Evolutionary conservation across 1,139 yeast genomes (phyloP).

Genomic region (Yamadazyma membranifaciens): DNA sequence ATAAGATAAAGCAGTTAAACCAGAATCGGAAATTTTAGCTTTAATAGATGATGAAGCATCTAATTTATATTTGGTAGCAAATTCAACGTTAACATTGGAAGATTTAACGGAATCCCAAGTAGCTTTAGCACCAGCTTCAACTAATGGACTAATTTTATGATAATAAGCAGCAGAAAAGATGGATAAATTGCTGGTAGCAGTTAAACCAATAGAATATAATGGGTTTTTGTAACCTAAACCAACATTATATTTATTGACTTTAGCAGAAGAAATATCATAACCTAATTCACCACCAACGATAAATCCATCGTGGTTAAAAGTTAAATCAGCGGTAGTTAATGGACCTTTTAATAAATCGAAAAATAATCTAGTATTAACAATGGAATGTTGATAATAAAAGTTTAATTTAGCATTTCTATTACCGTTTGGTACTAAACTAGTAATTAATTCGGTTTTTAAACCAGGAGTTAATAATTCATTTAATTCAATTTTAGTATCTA

Average conservation of each 20-base stretch:
- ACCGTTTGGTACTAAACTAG: conserved; percentile 85
- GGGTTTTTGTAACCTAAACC: conserved; percentile 93
- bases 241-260: conserved; percentile 90
- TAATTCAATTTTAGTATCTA: conserved; percentile 92
- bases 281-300: conserved; percentile 97
- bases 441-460: conserved; percentile 87
- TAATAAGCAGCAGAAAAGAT: conserved; percentile 94
- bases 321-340: conserved; percentile 89
- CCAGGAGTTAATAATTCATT: conserved; percentile 94
- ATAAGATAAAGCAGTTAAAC: conserved; percentile 92
- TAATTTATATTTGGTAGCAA: conserved; percentile 91
- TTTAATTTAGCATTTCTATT: conserved; percentile 89
- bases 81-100: conserved; percentile 76
- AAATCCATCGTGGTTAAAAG: conserved; percentile 95
- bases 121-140: conserved; percentile 98
- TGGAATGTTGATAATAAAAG: conserved; percentile 89
- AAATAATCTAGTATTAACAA: conserved; percentile 91
- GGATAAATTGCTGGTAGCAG: conserved; percentile 86
- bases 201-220: conserved; percentile 81
- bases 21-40: conserved; percentile 97
- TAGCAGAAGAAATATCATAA: conserved; percentile 90
- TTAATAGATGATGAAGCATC: conserved; percentile 87
- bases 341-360: conserved; percentile 96
- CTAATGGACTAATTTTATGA: conserved; percentile 89
- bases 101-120: conserved; percentile 85